Conservation (phyloP, 2,329 filamentous ascomycete species). For the Acrodontium crateriforme region DNA sequence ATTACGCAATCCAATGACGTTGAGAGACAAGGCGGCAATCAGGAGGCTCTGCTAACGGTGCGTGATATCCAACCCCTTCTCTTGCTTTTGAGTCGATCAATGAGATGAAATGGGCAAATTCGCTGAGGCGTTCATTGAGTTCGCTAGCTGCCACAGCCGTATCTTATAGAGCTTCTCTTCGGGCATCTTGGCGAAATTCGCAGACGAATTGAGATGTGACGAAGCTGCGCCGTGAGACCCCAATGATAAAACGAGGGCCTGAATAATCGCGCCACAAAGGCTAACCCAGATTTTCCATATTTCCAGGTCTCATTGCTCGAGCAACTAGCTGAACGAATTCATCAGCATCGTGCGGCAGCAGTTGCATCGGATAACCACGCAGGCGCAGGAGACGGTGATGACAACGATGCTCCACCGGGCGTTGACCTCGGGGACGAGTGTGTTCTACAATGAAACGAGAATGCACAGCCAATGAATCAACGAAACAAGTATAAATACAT, state of each 20-base stretch:
- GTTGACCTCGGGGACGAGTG: conserved; percentile 15
- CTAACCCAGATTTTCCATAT: conserved; percentile 1
- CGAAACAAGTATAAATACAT: no score
- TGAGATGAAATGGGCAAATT: no score
- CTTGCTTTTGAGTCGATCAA: no score
- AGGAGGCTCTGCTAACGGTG: conserved; percentile 42
- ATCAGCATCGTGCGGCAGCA: conserved; percentile 7
- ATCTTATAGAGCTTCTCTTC: conserved; percentile 16
- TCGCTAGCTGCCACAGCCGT: conserved; percentile 14
- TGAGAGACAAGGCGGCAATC: conserved; percentile 42
- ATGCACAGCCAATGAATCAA: no score
- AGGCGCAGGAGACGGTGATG: conserved; percentile 3
- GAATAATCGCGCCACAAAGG: no score
- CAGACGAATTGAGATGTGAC: no score
- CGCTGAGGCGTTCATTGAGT: neutral
- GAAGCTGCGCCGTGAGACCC: no score
- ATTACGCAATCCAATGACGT: conserved; percentile 51
- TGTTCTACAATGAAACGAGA: conserved; percentile 11
- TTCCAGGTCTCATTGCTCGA: conserved; percentile 15
- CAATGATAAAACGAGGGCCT: no score
- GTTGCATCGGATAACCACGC: conserved; percentile 4
- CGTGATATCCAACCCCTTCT: conserved; percentile 10
- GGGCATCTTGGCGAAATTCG: conserved; percentile 12
- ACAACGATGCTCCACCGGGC: no score
- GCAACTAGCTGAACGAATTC: conserved; percentile 11